Evolutionary conservation across 345 rosid species (phyloP).

Genomic region (Ailanthus altissimus): DNA sequence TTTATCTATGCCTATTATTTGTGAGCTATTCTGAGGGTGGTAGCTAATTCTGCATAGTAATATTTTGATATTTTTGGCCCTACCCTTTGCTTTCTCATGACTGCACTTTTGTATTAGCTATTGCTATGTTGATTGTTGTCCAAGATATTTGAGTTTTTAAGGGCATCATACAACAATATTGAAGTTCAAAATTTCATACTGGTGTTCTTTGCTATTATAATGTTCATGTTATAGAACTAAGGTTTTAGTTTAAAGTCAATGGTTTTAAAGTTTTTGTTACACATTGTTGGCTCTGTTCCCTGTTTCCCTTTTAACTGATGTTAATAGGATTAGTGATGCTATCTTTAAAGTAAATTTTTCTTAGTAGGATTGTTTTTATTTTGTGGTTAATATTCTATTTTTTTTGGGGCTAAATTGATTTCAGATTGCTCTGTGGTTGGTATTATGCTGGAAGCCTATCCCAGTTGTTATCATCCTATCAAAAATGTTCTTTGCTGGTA

Average conservation of each 20-base stretch:
- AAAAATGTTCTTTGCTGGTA: conserved; percentile 89
- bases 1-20: too few relatives aligned
- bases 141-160: neutral
- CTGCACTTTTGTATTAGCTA: neutral
- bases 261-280: neutral
- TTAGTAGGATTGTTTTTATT: conserved; percentile 5
- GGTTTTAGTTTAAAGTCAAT: neutral
- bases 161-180: neutral
- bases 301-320: neutral
- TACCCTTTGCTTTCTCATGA: neutral
- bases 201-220: neutral
- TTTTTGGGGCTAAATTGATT: conserved; percentile 20
- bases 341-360: neutral
- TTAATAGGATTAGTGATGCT: neutral
- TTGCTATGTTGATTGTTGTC: neutral
- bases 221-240: neutral
- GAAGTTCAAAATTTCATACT: neutral
- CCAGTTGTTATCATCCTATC: conserved; percentile 56
- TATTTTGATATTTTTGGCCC: neutral
- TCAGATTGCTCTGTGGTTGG: conserved; percentile 82
- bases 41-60: neutral
- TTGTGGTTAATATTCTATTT: conserved; percentile 3
- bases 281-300: neutral
- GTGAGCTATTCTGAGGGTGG: neutral
- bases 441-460: conserved; percentile 76